phyloP scores from a whole-genome alignment of 1,284 basidiomycete species.

The Serendipita sp. region DNA sequence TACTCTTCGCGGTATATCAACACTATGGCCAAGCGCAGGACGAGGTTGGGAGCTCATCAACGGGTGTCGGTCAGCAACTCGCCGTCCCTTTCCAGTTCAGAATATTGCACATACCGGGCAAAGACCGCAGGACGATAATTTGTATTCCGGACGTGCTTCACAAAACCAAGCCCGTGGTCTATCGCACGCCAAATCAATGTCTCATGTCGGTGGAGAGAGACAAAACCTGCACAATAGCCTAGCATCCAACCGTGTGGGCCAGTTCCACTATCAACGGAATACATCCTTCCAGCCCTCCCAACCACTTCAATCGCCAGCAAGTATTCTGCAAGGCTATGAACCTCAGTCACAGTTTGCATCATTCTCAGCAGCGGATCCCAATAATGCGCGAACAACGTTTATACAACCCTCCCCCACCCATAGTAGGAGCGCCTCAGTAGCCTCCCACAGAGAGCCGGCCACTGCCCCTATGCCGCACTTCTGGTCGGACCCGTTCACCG shows the following conservation, averaged over 20 bases:
- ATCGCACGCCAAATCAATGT: not conserved
- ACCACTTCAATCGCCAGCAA: not conserved
- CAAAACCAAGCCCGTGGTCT: not conserved
- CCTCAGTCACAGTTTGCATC: not conserved
- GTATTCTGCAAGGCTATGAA: not conserved
- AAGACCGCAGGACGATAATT: not conserved
- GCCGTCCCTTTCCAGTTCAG: not conserved
- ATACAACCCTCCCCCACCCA: not conserved
- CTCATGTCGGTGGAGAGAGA: not conserved
- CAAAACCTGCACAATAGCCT: not conserved
- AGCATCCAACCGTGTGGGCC: not conserved
- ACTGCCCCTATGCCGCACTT: not conserved
- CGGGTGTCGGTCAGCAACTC: constrained; percentile 24
- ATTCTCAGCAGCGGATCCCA: not conserved
- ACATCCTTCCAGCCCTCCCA: not conserved
- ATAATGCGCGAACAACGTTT: not conserved
- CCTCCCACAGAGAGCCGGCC: not conserved
- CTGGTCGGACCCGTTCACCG: constrained; percentile 5
- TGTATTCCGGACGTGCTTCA: not conserved
- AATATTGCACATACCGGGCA: not conserved
- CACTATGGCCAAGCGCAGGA: constrained; percentile 61
- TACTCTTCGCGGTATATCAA: constrained; percentile 20
- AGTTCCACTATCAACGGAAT: not conserved
- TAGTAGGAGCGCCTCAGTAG: not conserved
- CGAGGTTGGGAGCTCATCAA: constrained; percentile 60